Evolutionary conservation across 2,329 filamentous ascomycete genomes (phyloP).

Genomic region (Exophiala oligosperma): DNA sequence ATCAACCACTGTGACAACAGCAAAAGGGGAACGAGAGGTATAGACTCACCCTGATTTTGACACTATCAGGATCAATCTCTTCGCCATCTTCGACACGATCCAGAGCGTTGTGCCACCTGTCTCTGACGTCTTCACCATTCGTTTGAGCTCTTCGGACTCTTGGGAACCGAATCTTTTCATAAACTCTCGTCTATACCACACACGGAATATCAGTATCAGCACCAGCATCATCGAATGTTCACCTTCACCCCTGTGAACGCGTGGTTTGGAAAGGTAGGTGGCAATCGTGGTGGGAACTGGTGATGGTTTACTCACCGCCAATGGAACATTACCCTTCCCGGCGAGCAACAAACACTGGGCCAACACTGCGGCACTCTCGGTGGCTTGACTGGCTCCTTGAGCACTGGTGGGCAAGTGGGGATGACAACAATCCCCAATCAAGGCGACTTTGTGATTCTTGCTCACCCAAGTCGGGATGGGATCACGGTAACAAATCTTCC

Average conservation of each 20-base stretch:
- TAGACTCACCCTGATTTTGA: conserved; percentile 41
- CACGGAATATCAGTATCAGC: not conserved
- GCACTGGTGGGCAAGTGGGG: conserved; percentile 45
- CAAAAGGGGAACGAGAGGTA: not conserved
- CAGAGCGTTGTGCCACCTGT: conserved; percentile 53
- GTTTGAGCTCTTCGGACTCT: conserved; percentile 51
- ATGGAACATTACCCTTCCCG: conserved; percentile 18
- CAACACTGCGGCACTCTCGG: conserved; percentile 45
- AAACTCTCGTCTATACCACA: conserved; percentile 39
- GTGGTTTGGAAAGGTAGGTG: not conserved
- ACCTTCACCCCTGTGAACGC: no score
- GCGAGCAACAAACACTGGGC: conserved; percentile 25
- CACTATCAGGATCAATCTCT: conserved; percentile 48
- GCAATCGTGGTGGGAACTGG: not conserved
- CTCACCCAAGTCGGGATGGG: conserved; percentile 31
- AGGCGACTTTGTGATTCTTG: conserved; percentile 30
- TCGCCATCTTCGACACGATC: conserved; percentile 48
- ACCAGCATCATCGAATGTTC: not conserved
- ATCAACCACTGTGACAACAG: not conserved
- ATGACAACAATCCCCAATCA: conserved; percentile 42
- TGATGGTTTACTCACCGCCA: conserved; percentile 14
- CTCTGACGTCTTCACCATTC: conserved; percentile 48
- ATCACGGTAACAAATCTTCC: conserved; percentile 35
- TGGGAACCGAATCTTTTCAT: conserved; percentile 29
- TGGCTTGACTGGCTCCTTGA: conserved; percentile 44